A percentile compares a stretch with the other conserved stretches of the same genome.
Evolutionary conservation across 441 rosid genomes (phyloP).

Genomic region (Euphorbia corollata): DNA sequence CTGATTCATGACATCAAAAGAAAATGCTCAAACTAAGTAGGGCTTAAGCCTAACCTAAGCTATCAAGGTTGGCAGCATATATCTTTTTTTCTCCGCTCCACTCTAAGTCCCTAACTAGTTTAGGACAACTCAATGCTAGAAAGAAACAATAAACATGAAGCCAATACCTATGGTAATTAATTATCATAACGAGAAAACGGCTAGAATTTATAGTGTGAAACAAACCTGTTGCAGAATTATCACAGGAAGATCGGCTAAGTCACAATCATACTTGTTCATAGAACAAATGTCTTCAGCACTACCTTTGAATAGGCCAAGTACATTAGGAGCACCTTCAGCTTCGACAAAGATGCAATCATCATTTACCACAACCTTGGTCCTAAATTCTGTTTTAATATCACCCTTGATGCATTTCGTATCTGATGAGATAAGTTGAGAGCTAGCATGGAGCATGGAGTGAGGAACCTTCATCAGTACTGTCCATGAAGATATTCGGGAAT

Average conservation of each 20-base stretch:
- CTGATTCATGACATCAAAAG: neutral
- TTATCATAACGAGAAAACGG: conserved; percentile 2
- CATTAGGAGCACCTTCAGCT: conserved; percentile 89
- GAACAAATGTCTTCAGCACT: conserved; percentile 58
- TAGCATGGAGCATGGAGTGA: conserved; percentile 55
- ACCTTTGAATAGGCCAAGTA: conserved; percentile 61
- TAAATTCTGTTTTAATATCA: conserved; percentile 56
- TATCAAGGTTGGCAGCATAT: neutral
- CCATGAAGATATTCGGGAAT: conserved; percentile 89
- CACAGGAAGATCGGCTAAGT: conserved; percentile 64
- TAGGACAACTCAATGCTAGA: neutral
- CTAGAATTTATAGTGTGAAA: conserved; percentile 6
- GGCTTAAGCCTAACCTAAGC: neutral
- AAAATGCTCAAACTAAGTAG: neutral
- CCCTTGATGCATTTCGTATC: conserved; percentile 39
- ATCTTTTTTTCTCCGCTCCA: neutral
- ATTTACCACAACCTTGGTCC: conserved; percentile 66
- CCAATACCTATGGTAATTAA: neutral
- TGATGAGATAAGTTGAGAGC: conserved; percentile 31
- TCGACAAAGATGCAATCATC: conserved; percentile 67
- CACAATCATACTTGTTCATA: conserved; percentile 72
- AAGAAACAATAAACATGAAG: neutral
- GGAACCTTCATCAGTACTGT: conserved; percentile 73
- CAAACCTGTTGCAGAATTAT: conserved; percentile 79
- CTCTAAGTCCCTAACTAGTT: neutral